These are phyloP conservation scores for Phytopythium aichiense DNA, from an alignment of 352 stramenopile genomes.

Conservation along the genomic window DNA sequence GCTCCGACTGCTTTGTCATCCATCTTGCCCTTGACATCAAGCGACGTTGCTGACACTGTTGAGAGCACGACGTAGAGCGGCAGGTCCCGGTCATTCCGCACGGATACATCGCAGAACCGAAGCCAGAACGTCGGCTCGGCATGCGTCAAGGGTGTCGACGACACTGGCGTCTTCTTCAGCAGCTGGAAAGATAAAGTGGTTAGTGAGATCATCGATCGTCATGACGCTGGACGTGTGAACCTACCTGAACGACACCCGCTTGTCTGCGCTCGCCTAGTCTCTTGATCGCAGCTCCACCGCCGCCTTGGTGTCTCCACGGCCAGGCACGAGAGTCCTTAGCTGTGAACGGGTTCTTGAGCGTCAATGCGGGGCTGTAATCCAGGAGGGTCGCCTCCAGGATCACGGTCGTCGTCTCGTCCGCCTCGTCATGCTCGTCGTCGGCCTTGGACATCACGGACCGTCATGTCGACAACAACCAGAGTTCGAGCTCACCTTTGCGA, in stretches of 20 bases:
- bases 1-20: slow-evolving; percentile 27
- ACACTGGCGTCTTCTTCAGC: slow-evolving; percentile 1
- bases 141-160: slow-evolving; percentile 6
- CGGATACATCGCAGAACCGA: slow-evolving; percentile 43
- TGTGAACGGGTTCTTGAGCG: slow-evolving; percentile 5
- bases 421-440: background rate
- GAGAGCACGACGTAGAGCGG: slow-evolving; percentile 62
- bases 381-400: slow-evolving; percentile 26
- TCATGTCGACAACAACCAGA: background rate
- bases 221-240: background rate
- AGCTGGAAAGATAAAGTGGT: slow-evolving; percentile 6
- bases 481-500: background rate
- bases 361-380: slow-evolving; percentile 14
- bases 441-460: background rate
- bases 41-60: slow-evolving; percentile 9
- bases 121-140: slow-evolving; percentile 34
- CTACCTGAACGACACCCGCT: slow-evolving; percentile 1
- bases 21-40: slow-evolving; percentile 16
- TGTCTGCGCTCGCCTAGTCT: background rate
- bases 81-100: slow-evolving; percentile 57
- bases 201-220: background rate
- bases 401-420: slow-evolving; percentile 14
- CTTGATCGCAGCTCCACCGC: background rate
- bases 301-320: background rate
- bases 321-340: background rate